Conservation (phyloP, 78 protist species). For the Mastigamoeba balamuthi region DNA sequence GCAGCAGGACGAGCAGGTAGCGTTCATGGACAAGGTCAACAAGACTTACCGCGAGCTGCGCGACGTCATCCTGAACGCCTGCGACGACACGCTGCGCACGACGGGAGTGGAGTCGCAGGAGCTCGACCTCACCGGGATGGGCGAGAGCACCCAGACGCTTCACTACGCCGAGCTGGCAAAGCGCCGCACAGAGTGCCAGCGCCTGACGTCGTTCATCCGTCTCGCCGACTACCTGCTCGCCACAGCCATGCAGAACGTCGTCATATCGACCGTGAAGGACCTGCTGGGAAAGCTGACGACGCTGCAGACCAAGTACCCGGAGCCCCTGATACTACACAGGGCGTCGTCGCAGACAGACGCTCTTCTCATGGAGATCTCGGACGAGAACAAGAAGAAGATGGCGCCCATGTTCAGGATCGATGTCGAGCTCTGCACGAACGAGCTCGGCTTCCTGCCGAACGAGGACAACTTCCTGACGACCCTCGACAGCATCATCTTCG, state of each 20-base stretch:
- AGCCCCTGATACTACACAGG: too few species aligned
- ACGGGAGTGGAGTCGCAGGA: too few species aligned
- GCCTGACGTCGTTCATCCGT: slow-evolving; percentile 13
- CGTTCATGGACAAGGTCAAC: too few species aligned
- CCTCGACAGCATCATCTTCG: not conserved
- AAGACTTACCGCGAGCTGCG: too few species aligned
- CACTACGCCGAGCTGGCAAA: slow-evolving; percentile 10
- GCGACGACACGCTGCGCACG: too few species aligned
- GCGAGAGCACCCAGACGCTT: not conserved
- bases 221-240: slow-evolving; percentile 27
- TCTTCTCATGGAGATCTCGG: too few species aligned
- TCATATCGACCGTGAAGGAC: not conserved
- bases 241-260: not conserved
- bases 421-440: not conserved
- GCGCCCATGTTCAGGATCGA: not conserved
- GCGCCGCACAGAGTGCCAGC: slow-evolving; percentile 2
- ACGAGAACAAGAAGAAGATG: too few species aligned
- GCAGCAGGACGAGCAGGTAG: too few species aligned
- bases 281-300: not conserved
- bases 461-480: not conserved
- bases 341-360: too few species aligned
- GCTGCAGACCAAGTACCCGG: not conserved
- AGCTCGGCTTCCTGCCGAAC: not conserved
- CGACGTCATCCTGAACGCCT: too few species aligned
- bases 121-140: too few species aligned